Evolutionary conservation across 2,329 filamentous ascomycete genomes (phyloP).

Genomic region (Phoma sp.): DNA sequence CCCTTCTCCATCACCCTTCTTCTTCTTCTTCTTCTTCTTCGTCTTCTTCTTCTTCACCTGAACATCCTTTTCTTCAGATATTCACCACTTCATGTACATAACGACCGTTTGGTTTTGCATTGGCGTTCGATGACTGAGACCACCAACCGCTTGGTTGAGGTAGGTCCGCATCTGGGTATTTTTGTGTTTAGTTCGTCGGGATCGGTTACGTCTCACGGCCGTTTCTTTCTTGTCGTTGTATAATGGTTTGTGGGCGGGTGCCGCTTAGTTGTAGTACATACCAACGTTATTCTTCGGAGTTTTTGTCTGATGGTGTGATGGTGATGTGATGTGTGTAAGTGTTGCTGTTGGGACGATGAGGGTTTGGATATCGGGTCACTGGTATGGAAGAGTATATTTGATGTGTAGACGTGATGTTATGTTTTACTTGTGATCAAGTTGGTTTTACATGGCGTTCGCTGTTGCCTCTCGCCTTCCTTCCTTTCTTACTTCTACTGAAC

Average conservation of each 20-base stretch:
- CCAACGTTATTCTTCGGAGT: neutral
- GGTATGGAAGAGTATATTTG: no score
- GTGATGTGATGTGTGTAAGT: neutral
- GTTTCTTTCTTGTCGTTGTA: neutral
- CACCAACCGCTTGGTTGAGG: constrained; percentile 33
- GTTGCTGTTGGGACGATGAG: no score
- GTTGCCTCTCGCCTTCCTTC: no score
- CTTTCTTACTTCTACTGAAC: no score
- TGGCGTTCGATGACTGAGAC: constrained; percentile 32
- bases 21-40: no score
- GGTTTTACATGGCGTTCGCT: no score
- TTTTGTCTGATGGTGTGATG: no score
- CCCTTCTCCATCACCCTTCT: constrained; percentile 14
- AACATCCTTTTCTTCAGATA: no score
- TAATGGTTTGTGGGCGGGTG: neutral
- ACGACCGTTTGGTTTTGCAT: constrained; percentile 5
- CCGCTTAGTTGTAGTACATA: neutral
- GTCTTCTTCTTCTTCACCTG: neutral
- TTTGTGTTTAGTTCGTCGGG: no score
- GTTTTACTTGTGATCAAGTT: no score
- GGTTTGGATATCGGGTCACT: no score
- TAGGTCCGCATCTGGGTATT: constrained; percentile 34
- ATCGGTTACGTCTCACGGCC: neutral
- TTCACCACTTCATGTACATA: constrained; percentile 13
- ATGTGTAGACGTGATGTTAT: no score